A percentile compares a stretch with the other conserved stretches of the same genome.
Conservation (phyloP, 2,329 filamentous ascomycete species). For the Scedosporium minutisporum region DNA sequence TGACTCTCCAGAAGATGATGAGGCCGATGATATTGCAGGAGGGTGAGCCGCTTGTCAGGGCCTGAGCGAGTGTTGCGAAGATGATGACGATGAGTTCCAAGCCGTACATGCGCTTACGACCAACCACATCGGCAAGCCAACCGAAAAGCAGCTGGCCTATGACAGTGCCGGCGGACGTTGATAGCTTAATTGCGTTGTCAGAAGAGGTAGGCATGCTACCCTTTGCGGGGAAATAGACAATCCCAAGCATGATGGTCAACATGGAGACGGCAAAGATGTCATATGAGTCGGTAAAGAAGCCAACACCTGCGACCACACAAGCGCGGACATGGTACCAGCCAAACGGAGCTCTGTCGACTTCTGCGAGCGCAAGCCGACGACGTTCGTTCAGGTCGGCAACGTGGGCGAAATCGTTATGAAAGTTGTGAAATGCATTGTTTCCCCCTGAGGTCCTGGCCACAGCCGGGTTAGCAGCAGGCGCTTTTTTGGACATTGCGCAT, state of each 20-base stretch:
- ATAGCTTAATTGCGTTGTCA: no score
- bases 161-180: slow-evolving; percentile 51
- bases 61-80: slow-evolving; percentile 64
- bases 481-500: no score
- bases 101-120: slow-evolving; percentile 64
- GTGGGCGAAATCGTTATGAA: slow-evolving; percentile 60
- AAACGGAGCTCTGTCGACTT: slow-evolving; percentile 74
- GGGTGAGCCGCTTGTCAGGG: slow-evolving; percentile 53
- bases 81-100: slow-evolving; percentile 74
- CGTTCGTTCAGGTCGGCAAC: slow-evolving; percentile 67
- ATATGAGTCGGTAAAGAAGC: slow-evolving; percentile 84
- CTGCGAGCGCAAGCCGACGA: slow-evolving; percentile 66
- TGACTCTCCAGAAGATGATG: slow-evolving; percentile 71
- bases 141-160: slow-evolving; percentile 76
- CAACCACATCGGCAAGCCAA: slow-evolving; percentile 65
- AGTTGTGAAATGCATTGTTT: slow-evolving; percentile 67
- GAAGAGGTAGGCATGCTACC: no score
- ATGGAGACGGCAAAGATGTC: slow-evolving; percentile 65
- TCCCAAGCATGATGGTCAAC: no score
- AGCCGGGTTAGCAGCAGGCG: no score
- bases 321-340: slow-evolving; percentile 78
- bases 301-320: slow-evolving; percentile 68
- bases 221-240: no score
- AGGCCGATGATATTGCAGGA: slow-evolving; percentile 54
- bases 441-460: slow-evolving; percentile 42